Evolutionary conservation across 148 eudicot species (phyloP), one percentile per base, ranked within the genome.

Genomic region (Suaeda aralocaspica): DNA sequence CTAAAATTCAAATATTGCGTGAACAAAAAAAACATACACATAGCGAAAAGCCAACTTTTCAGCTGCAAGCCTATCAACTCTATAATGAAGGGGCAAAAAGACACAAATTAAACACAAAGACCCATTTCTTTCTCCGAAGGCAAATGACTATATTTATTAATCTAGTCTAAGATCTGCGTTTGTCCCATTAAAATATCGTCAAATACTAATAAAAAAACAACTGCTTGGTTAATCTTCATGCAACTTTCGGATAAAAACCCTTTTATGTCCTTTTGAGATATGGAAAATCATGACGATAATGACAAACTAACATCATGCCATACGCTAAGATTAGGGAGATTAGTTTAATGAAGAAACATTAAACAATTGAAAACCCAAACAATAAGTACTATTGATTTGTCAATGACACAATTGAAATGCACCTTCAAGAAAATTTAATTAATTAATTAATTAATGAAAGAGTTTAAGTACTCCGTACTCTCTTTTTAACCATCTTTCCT

Each of bases 361-460:
- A 58, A 15, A 34, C 16, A 18, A 55, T 45, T 49, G 39, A 59
- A 76, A 61, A 36, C 18, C n/a, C 50, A 60, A 61, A 12, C 45
- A n/a, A 7, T 34, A 45, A 45, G 62, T 44, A 49, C 36, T 31
- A 60, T 72, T 44, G 57, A 71, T 61, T 75, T 24, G 70, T 79
- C 70, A 53, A 56, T 61, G 66, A 72, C 79, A 80, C 79, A 64
- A 64, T 63, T 64, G 77, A 68, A 76, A 75, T 75, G 77, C 83
- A 80, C 77, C 74, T 69, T 59, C 60, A 22, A 45, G 29, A 66
- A 57, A 55, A 30, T 45, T 22, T 70, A 59, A 44, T 45, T 4
- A 46, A 45, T 26, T 65, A 24, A 34, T 18, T n/a, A 14, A 51
- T 41, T 10, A 6, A 53, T 1, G 9, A 10, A 53, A 53, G 24